phyloP scores from a whole-genome alignment of 768 basidiomycete genomes.

The Lepiota brunneoincarnata region DNA sequence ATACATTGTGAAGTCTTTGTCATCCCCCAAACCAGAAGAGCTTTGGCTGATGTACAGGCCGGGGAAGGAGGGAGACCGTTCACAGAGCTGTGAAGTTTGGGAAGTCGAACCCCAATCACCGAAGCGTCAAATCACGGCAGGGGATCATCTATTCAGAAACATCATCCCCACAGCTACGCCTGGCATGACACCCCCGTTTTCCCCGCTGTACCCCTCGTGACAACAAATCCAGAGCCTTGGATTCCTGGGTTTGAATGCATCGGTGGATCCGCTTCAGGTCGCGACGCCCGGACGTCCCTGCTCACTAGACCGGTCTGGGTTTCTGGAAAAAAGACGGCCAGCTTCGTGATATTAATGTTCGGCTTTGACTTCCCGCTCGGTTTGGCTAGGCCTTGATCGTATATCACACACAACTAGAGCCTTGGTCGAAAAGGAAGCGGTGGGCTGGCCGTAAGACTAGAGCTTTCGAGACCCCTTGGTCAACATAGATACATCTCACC shows the following conservation, averaged over 20 bases:
- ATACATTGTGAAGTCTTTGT: background rate
- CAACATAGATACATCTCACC: too few species aligned
- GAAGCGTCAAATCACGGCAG: conserved; percentile 6
- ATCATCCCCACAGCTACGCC: conserved; percentile 1
- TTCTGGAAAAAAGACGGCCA: background rate
- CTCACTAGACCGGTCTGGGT: too few species aligned
- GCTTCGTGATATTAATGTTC: background rate
- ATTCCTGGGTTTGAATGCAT: background rate
- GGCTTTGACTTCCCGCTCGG: background rate
- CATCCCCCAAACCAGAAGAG: conserved; percentile 1
- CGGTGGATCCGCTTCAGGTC: background rate
- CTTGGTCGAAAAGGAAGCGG: background rate
- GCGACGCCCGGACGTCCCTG: background rate
- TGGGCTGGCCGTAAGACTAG: background rate
- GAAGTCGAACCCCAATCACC: background rate
- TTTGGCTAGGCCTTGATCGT: background rate
- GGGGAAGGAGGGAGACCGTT: background rate
- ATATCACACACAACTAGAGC: background rate
- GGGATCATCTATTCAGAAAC: conserved; percentile 1
- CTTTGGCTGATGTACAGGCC: background rate
- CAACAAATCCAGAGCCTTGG: background rate
- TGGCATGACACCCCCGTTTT: background rate
- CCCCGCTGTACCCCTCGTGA: background rate
- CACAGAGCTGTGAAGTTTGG: conserved; percentile 5
- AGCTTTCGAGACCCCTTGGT: too few species aligned